Conservation (phyloP, 257 asterid species). For the Solanum sejunctum region DNA sequence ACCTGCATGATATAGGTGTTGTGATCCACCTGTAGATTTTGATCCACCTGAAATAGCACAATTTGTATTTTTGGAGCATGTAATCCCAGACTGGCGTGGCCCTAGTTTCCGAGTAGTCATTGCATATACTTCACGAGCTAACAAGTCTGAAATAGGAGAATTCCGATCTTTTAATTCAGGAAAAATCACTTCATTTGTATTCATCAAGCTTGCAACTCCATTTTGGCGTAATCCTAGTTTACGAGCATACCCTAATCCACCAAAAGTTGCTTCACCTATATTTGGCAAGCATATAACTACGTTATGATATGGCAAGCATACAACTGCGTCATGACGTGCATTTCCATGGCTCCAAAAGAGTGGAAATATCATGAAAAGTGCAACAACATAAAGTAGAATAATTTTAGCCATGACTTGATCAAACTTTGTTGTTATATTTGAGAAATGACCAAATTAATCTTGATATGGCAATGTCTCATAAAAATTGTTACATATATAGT, state of each 20-base stretch:
- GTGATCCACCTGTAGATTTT: background rate
- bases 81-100: background rate
- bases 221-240: background rate
- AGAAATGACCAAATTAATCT: background rate
- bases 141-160: background rate
- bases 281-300: background rate
- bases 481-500: background rate
- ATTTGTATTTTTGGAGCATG: background rate
- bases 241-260: background rate
- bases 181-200: background rate
- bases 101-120: background rate
- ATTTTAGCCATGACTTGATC: background rate
- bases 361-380: background rate
- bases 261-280: background rate
- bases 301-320: too few species aligned
- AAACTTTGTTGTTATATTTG: background rate
- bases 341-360: background rate
- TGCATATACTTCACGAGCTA: background rate
- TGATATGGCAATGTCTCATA: background rate
- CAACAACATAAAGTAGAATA: too few species aligned
- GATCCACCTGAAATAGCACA: background rate
- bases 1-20: background rate
- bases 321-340: background rate
- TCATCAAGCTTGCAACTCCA: background rate
- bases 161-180: background rate